These are phyloP conservation scores for Pezicula rhizophila DNA, from an alignment of 2,329 filamentous ascomycete species.

Conservation along the genomic window DNA sequence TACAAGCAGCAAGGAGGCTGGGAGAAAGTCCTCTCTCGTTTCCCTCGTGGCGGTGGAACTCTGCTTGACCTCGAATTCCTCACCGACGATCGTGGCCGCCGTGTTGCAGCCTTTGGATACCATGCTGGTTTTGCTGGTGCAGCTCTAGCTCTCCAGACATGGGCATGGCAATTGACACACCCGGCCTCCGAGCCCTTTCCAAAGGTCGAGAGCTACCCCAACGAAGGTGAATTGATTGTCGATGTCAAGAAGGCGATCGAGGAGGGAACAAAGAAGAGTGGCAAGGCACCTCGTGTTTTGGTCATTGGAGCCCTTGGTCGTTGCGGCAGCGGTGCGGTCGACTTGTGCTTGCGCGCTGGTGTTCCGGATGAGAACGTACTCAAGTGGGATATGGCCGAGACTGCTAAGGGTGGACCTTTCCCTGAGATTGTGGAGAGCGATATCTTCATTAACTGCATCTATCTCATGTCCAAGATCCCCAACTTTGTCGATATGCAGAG, in stretches of 20 bases:
- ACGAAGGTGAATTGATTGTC: conserved; percentile 65
- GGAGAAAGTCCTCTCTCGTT: conserved; percentile 74
- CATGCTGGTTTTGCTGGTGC: conserved; percentile 70
- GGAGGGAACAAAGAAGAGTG: conserved; percentile 59
- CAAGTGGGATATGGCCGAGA: conserved; percentile 74
- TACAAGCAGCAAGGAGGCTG: conserved; percentile 75
- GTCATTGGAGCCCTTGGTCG: conserved; percentile 81
- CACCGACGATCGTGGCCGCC: conserved; percentile 61
- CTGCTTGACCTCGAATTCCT: conserved; percentile 87
- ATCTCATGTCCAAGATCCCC: conserved; percentile 71
- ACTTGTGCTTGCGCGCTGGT: conserved; percentile 70
- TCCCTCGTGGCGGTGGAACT: conserved; percentile 67
- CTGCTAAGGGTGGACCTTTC: conserved; percentile 63
- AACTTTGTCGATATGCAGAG: conserved; percentile 72
- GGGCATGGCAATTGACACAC: conserved; percentile 76
- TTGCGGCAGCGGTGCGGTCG: conserved; percentile 79
- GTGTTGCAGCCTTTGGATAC: conserved; percentile 60
- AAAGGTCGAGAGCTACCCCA: conserved; percentile 61
- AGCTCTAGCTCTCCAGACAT: conserved; percentile 70
- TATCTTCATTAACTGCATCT: conserved; percentile 86
- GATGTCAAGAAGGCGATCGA: conserved; percentile 69
- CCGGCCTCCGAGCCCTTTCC: conserved; percentile 60
- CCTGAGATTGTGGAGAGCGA: conserved; percentile 69
- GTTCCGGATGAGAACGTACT: conserved; percentile 62
- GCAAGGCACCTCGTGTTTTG: conserved; percentile 65